phyloP scores from a whole-genome alignment of 2,329 filamentous ascomycete genomes.

The Penicillium sp. region DNA sequence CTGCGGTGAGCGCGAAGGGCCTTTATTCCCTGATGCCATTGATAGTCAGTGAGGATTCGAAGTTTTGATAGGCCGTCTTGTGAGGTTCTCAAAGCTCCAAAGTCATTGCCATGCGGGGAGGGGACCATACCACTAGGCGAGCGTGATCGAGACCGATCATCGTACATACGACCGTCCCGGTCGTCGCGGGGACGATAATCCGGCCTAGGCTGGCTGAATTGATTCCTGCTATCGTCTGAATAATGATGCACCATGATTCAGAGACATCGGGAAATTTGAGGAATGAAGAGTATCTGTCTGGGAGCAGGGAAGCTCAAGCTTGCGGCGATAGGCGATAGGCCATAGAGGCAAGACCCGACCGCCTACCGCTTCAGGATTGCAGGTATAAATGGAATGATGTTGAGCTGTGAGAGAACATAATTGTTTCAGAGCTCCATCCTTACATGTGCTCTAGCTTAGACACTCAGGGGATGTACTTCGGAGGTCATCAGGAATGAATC shows the following conservation, averaged over 20 bases:
- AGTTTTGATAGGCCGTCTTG: slow-evolving; percentile 9
- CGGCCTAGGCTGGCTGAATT: slow-evolving; percentile 22
- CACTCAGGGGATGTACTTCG: too few species aligned
- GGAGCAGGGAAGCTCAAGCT: slow-evolving; percentile 1
- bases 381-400: neutral
- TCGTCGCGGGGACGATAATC: slow-evolving; percentile 33
- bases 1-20: slow-evolving; percentile 35
- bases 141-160: slow-evolving; percentile 44
- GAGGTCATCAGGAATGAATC: too few species aligned
- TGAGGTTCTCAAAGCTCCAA: slow-evolving; percentile 16
- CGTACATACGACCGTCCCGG: slow-evolving; percentile 47
- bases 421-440: too few species aligned
- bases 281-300: neutral
- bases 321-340: slow-evolving; percentile 9
- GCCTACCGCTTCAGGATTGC: neutral
- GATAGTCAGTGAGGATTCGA: slow-evolving; percentile 39
- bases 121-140: slow-evolving; percentile 46
- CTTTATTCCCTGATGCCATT: slow-evolving; percentile 30
- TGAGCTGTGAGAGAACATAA: neutral
- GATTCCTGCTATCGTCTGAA: slow-evolving; percentile 28
- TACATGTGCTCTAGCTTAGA: too few species aligned
- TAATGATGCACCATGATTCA: slow-evolving; percentile 30
- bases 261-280: slow-evolving; percentile 6
- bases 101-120: slow-evolving; percentile 44
- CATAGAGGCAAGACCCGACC: slow-evolving; percentile 11